phyloP scores from a whole-genome alignment of 768 basidiomycete species.

The Leccinum uliginosum region DNA sequence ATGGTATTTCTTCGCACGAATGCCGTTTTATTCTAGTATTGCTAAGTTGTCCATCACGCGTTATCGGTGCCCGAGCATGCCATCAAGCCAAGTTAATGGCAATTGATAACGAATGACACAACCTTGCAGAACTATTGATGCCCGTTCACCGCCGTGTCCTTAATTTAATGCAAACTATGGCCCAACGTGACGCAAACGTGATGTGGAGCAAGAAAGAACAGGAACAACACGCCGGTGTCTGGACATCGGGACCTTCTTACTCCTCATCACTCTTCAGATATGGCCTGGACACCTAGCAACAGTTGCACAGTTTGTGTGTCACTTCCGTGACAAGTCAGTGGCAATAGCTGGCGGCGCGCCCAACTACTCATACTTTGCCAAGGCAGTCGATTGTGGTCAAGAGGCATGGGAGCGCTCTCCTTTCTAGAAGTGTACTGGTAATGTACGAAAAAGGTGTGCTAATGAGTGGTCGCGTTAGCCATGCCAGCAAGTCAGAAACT shows the following conservation, averaged over 20 bases:
- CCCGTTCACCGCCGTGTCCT: not conserved
- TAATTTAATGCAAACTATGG: not conserved
- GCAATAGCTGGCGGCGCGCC: not conserved
- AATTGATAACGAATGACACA: not conserved
- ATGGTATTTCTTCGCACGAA: not conserved
- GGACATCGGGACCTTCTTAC: not conserved
- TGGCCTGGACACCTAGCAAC: not conserved
- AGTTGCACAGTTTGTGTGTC: too few relatives aligned
- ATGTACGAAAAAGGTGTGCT: too few relatives aligned
- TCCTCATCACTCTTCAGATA: not conserved
- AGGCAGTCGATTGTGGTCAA: not conserved
- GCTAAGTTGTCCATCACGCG: not conserved
- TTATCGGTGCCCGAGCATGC: not conserved
- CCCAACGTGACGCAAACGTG: too few relatives aligned
- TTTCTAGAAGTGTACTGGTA: too few relatives aligned
- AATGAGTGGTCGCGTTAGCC: not conserved
- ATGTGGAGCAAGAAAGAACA: not conserved
- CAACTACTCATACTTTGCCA: not conserved
- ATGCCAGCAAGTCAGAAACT: not conserved
- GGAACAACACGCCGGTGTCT: not conserved
- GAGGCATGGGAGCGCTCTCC: too few relatives aligned
- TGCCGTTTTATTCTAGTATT: not conserved
- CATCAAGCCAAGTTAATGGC: not conserved
- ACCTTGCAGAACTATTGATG: not conserved
- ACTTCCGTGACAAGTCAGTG: not conserved